Evolutionary conservation across 352 stramenopile species (phyloP), one percentile per base, ranked within the genome.

Genomic region (Globisporangium megalacanthum): DNA sequence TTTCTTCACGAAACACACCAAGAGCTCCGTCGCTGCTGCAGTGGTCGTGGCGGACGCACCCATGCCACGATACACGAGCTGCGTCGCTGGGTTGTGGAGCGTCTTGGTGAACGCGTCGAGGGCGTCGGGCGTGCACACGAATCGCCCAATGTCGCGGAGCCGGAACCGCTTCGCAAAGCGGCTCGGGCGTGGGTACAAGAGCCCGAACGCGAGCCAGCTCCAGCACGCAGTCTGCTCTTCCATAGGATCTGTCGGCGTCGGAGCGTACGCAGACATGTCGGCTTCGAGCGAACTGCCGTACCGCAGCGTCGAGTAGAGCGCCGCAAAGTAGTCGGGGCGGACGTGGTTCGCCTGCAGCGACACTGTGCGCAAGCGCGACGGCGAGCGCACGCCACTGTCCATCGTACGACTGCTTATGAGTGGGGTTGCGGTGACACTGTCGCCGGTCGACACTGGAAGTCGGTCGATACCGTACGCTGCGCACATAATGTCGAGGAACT

Each of bases 121-220:
- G 10, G 25, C 37, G 31, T 36, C 7, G 19, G 2, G 17, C 4
- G 25, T 25, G 33, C 36, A 48, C 20, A 29, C 20, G 20, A 56
- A 37, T 8, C 39, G 8, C 4, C 51, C 51, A 7, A 56, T 37
- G n/a, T 41, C 47, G 49, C 51, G 61, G 19, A 68, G 37, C 3
- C 42, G 35, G n/a, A 53, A 41, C 10, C 13, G 22, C 0, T 20
- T 10, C 3, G 46, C 50, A 37, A 63, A 67, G 6, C 61, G 50
- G 31, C 45, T 63, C 4, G 56, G 51, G 2, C 61, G 61, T 11
- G 61, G 61, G 33, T 64, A 67, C 33, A 67, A 64, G 14, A 67
- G 51, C 8, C 61, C 61, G 31, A 67, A 63, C 19, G 61, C 61
- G 7, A 64, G 4, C 61, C 56, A 67, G 36, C 61, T 52, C 56